Conservation (phyloP, 1,284 basidiomycete species). For the Fomes fomentarius region DNA sequence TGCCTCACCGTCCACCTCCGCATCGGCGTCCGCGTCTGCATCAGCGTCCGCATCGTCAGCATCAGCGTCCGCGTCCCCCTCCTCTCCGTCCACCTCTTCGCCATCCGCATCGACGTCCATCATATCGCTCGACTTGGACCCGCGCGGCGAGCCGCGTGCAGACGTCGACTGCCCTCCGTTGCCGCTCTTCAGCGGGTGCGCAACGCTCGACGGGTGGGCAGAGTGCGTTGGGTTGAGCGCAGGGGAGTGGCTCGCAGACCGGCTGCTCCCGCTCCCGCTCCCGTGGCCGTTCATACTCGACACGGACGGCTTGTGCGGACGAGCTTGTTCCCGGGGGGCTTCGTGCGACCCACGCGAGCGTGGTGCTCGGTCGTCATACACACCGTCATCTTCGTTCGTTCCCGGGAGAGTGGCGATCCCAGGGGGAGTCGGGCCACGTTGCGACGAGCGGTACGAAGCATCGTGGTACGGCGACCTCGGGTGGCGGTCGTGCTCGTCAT, state of each 20-base stretch:
- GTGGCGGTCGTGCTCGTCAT: slow-evolving; percentile 17
- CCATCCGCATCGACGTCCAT: slow-evolving; percentile 26
- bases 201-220: too few relatives aligned
- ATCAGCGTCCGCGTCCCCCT: too few relatives aligned
- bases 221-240: slow-evolving; percentile 1
- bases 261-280: slow-evolving; percentile 23
- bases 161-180: slow-evolving; percentile 3
- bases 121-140: slow-evolving; percentile 19
- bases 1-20: neutral
- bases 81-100: slow-evolving; percentile 33
- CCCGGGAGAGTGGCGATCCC: slow-evolving; percentile 34
- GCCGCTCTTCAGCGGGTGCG: too few relatives aligned
- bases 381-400: slow-evolving; percentile 25
- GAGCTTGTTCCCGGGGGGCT: neutral
- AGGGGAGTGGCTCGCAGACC: slow-evolving; percentile 24
- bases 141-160: slow-evolving; percentile 23
- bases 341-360: slow-evolving; percentile 10
- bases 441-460: slow-evolving; percentile 9
- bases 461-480: neutral
- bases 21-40: slow-evolving; percentile 21
- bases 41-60: slow-evolving; percentile 31
- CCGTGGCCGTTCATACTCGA: slow-evolving; percentile 16
- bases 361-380: slow-evolving; percentile 15
- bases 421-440: slow-evolving; percentile 32
- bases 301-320: neutral